phyloP scores from a whole-genome alignment of 345 rosid species.

The Salix purpurea region DNA sequence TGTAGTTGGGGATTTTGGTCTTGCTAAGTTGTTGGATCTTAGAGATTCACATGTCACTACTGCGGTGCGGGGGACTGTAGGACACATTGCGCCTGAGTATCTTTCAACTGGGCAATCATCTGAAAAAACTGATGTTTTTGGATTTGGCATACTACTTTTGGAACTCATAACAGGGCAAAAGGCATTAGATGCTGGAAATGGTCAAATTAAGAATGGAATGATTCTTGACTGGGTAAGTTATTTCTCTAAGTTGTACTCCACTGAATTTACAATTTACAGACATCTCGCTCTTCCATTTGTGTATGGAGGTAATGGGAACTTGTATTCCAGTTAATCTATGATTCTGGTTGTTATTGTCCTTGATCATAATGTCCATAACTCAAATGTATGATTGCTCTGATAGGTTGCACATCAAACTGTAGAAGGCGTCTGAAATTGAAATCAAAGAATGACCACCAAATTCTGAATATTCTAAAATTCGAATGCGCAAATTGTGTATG shows the following conservation, averaged over 20 bases:
- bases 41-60: slow-evolving; percentile 92
- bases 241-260: neutral
- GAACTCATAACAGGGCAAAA: slow-evolving; percentile 94
- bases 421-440: neutral
- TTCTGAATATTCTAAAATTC: neutral
- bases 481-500: too few relatives aligned
- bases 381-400: neutral
- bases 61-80: slow-evolving; percentile 90
- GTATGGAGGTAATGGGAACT: neutral
- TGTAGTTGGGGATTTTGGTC: slow-evolving; percentile 92
- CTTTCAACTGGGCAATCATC: slow-evolving; percentile 97
- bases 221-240: slow-evolving; percentile 73
- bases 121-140: slow-evolving; percentile 91
- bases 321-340: neutral
- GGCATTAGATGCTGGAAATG: slow-evolving; percentile 77
- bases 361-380: too few relatives aligned
- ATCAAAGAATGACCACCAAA: neutral
- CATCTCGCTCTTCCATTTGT: neutral
- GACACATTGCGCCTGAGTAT: slow-evolving; percentile 95
- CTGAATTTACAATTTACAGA: neutral
- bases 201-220: slow-evolving; percentile 86
- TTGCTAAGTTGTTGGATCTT: slow-evolving; percentile 78
- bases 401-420: neutral
- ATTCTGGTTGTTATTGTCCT: neutral
- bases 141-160: slow-evolving; percentile 87